A percentile compares a stretch with the other conserved stretches of the same genome.
phyloP scores from a whole-genome alignment of 2,329 filamentous ascomycete genomes.

The Fusarium proliferatum region DNA sequence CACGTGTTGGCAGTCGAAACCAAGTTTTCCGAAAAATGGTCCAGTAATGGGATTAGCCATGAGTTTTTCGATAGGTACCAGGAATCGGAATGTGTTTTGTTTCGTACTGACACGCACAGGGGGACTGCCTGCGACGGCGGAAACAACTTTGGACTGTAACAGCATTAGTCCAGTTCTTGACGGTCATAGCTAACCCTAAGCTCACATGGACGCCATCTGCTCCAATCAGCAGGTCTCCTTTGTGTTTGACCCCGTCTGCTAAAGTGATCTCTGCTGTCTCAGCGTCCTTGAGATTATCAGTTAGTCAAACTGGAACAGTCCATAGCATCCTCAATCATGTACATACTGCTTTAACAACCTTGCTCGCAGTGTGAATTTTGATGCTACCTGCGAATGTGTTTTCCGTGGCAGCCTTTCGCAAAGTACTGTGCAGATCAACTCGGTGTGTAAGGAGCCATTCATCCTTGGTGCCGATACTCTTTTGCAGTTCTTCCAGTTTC shows the following conservation, averaged over 20 bases:
- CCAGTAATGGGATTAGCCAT: neutral
- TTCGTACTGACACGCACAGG: neutral
- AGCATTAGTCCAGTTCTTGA: accelerated
- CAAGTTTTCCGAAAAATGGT: neutral
- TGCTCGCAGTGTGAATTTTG: neutral
- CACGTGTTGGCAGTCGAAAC: constrained; percentile 5
- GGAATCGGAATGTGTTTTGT: constrained; percentile 6
- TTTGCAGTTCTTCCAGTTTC: neutral
- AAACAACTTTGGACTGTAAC: neutral
- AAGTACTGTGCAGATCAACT: too few species aligned
- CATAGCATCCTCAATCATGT: neutral
- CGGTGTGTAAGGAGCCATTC: too few species aligned
- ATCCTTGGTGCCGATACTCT: neutral
- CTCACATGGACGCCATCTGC: constrained; percentile 12
- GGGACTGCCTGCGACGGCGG: neutral
- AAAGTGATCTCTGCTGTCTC: constrained; percentile 3
- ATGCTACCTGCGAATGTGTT: too few species aligned
- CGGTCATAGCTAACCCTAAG: accelerated
- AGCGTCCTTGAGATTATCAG: neutral
- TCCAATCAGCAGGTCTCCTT: neutral
- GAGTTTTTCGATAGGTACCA: constrained; percentile 7
- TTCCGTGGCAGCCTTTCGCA: too few species aligned
- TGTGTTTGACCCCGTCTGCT: neutral
- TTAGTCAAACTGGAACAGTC: accelerated
- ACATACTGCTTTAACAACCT: neutral